Percentiles rank a stretch among this genome's conserved stretches.
These are phyloP conservation scores for Plasmodium gonderi DNA, from an alignment of 169 alveolate genomes.

Conservation along the genomic window DNA sequence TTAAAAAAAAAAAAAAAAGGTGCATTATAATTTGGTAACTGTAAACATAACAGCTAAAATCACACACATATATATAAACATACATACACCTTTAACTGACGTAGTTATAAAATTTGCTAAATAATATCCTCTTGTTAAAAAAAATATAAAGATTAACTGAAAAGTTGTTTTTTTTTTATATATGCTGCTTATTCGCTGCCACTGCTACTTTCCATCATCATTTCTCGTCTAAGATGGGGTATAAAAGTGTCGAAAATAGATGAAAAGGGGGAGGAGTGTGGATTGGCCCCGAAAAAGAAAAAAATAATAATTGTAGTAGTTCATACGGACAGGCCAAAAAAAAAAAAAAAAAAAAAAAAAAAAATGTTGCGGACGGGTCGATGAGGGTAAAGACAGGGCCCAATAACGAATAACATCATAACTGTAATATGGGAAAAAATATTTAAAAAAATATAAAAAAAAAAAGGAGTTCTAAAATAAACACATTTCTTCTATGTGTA, in stretches of 20 bases:
- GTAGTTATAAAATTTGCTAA: no score
- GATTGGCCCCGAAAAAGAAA: background rate
- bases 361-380: background rate
- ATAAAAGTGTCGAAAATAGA: background rate
- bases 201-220: background rate
- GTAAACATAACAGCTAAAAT: background rate
- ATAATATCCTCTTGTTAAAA: no score
- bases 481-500: background rate
- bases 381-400: background rate
- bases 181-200: background rate
- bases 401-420: background rate
- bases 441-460: no score
- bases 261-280: background rate
- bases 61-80: background rate
- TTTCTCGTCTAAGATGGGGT: background rate
- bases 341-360: background rate
- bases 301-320: background rate
- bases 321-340: background rate
- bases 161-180: background rate
- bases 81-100: no score
- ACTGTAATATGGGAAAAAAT: background rate
- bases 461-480: background rate
- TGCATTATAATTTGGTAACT: background rate
- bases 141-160: no score
- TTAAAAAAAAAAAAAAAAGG: background rate